Base-by-base conservation (phyloP, 257 asterid species). In the Jasminum sambac region DNA sequence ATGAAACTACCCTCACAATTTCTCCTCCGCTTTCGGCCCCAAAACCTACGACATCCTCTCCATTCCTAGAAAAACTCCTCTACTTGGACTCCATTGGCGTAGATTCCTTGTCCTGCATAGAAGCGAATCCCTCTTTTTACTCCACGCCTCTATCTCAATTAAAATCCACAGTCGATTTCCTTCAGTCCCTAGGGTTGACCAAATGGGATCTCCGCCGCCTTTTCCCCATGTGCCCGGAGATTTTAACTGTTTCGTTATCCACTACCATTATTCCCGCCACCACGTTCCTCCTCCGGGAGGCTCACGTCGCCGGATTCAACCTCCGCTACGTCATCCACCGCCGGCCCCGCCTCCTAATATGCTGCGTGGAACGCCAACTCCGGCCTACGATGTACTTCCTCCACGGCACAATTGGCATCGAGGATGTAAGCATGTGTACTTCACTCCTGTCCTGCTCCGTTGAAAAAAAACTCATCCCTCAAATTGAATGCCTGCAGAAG, bases 371-470 rank as follows among this genome's bases (percentile, higher is more conserved):
- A 3, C 76, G 76, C 48, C 85, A 76, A 44, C 91, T 94, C 71
- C 95, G 97, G 19, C 96, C 96, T 5, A 85, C 99, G 37, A 83
- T 94, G 36, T 85, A 83, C 85, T 94, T 94, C 66, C 89, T 94
- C 55, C 96, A 91, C 74, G 90, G 85, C 46, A 85, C 86, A 2
- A 81, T 94, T 12, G 96, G 99, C 13, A 84, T 94, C 16, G 91
- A 91, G 0, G 80, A 84, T 40, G 96, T 84, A 55, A 60, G 79
- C 65, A 84, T 70, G 68, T 87, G 87, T 46, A 84, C 99, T 1
- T 63, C 89, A 14, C 86, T 94, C 17, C 39, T 94, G 6, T 94
- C 96, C 0, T 91, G 95, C 82, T 85, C 90, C 8, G 99, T 91
- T 17, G 97, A 94, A 41, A 59, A 80, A 0, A 94, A 94, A 64